A percentile compares a stretch with the other conserved stretches of the same genome.
phyloP scores from a whole-genome alignment of 2,329 filamentous ascomycete species.

The Fonsecaea nubica region DNA sequence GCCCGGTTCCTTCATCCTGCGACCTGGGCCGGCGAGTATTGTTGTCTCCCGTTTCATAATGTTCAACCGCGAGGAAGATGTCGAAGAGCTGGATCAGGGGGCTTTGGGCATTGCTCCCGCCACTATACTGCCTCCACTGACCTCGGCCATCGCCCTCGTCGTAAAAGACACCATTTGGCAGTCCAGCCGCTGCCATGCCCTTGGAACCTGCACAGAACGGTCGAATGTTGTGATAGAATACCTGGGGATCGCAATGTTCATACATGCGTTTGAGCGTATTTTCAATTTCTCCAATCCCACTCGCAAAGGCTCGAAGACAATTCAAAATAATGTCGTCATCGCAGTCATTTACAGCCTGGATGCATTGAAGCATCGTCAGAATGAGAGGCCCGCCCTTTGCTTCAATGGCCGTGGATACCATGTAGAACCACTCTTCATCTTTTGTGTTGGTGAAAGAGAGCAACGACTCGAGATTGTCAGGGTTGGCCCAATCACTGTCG shows the following conservation, averaged over 20 bases:
- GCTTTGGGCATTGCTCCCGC: slow-evolving; percentile 63
- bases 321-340: slow-evolving; percentile 48
- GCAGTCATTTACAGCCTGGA: slow-evolving; percentile 52
- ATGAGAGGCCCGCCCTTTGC: slow-evolving; percentile 57
- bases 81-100: slow-evolving; percentile 63
- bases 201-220: slow-evolving; percentile 61
- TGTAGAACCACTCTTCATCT: slow-evolving; percentile 57
- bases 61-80: slow-evolving; percentile 59
- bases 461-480: slow-evolving; percentile 46
- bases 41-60: slow-evolving; percentile 50
- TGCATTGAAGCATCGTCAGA: slow-evolving; percentile 55
- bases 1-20: slow-evolving; percentile 24
- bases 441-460: slow-evolving; percentile 49
- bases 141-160: slow-evolving; percentile 57
- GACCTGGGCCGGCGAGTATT: slow-evolving; percentile 33
- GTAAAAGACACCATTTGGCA: slow-evolving; percentile 61
- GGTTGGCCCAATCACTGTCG: slow-evolving; percentile 45
- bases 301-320: slow-evolving; percentile 50
- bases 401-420: slow-evolving; percentile 61
- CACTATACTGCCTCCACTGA: slow-evolving; percentile 58
- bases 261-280: slow-evolving; percentile 58
- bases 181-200: slow-evolving; percentile 59
- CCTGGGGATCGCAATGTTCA: slow-evolving; percentile 55
- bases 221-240: slow-evolving; percentile 61
- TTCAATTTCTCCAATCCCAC: slow-evolving; percentile 52